Percentiles rank a stretch among this genome's conserved stretches.
Conservation (phyloP, 305 asterid species). For the Fraxinus paxiana region DNA sequence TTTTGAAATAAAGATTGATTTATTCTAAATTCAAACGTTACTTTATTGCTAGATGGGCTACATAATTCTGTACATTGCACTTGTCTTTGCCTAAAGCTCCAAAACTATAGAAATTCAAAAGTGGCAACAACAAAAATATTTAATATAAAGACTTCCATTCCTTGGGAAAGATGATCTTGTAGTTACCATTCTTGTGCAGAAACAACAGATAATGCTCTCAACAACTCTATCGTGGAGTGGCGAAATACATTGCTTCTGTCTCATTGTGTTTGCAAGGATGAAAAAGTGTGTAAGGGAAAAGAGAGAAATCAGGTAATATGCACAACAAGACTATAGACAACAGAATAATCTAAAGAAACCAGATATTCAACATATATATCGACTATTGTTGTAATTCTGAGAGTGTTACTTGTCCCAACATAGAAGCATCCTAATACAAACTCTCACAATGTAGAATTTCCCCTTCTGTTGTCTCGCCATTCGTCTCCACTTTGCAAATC, state of each 20-base stretch:
- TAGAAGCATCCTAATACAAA: neutral
- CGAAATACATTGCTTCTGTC: neutral
- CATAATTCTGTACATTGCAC: neutral
- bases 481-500: neutral
- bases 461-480: neutral
- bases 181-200: neutral
- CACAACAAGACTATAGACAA: neutral
- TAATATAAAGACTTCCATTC: neutral
- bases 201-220: neutral
- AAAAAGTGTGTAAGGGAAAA: neutral
- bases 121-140: neutral
- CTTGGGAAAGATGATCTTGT: neutral
- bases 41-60: neutral
- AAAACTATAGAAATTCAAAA: neutral
- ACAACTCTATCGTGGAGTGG: neutral
- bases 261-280: neutral
- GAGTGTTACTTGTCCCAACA: neutral
- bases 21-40: neutral
- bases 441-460: neutral
- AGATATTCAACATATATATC: neutral
- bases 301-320: neutral
- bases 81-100: neutral
- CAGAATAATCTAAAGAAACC: neutral
- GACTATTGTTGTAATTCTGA: neutral
- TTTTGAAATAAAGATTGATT: neutral